These are phyloP conservation scores for Ascochyta lentis DNA, from an alignment of 2,329 filamentous ascomycete species.

Conservation along the genomic window DNA sequence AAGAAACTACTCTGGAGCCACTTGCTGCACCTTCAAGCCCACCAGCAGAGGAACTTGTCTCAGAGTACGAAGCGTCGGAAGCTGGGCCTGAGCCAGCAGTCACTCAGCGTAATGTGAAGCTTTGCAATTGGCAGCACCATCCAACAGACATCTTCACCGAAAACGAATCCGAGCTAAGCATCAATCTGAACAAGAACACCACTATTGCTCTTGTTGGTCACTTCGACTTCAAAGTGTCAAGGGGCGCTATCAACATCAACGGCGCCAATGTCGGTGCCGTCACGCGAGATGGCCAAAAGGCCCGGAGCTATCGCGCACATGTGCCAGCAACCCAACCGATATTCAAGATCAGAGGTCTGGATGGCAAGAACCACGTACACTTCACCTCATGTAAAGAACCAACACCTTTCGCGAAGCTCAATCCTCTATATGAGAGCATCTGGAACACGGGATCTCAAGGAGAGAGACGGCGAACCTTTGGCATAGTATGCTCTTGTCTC, in stretches of 20 bases:
- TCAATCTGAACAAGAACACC: slow-evolving; percentile 41
- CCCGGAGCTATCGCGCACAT: slow-evolving; percentile 60
- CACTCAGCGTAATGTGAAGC: slow-evolving; percentile 31
- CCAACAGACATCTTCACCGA: slow-evolving; percentile 31
- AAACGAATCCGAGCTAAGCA: slow-evolving; percentile 32
- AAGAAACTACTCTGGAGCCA: slow-evolving; percentile 20
- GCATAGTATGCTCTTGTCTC: slow-evolving; percentile 36
- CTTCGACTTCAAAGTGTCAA: slow-evolving; percentile 68
- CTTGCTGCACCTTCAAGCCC: slow-evolving; percentile 26
- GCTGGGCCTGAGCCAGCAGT: slow-evolving; percentile 20
- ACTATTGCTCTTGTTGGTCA: slow-evolving; percentile 62
- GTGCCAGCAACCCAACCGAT: slow-evolving; percentile 74
- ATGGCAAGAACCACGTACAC: slow-evolving; percentile 61
- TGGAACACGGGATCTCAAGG: slow-evolving; percentile 61
- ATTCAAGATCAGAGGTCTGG: slow-evolving; percentile 65
- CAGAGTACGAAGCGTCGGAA: slow-evolving; percentile 30
- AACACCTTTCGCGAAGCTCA: slow-evolving; percentile 64
- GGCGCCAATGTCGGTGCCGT: slow-evolving; percentile 67
- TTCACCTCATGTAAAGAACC: slow-evolving; percentile 56
- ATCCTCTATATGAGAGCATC: slow-evolving; percentile 70
- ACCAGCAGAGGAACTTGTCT: slow-evolving; percentile 17
- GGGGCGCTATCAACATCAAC: slow-evolving; percentile 69
- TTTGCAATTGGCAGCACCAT: slow-evolving; percentile 42
- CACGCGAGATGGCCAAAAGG: slow-evolving; percentile 23
- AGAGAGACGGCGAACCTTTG: slow-evolving; percentile 39